Evolutionary conservation across 2,329 filamentous ascomycete species (phyloP).

Genomic region (Colletotrichum sublineola): DNA sequence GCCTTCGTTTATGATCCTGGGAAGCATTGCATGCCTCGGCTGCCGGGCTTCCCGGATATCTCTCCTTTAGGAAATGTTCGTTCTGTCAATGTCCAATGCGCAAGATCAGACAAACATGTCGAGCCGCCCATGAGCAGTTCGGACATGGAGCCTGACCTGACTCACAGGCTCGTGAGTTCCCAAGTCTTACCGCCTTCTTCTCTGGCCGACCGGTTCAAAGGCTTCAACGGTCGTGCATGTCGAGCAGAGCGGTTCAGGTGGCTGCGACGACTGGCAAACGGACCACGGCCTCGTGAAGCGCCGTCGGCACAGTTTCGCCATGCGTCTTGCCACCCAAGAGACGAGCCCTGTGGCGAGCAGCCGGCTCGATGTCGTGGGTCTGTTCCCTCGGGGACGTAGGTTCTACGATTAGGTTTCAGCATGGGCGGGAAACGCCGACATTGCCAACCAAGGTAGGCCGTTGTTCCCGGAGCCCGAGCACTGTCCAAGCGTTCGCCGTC

Average conservation of each 20-base stretch:
- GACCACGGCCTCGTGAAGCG: neutral
- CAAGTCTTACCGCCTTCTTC: neutral
- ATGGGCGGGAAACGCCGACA: too few species aligned
- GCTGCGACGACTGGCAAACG: neutral
- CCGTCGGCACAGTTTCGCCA: neutral
- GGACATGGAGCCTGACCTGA: neutral
- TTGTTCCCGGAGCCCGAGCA: conserved; percentile 24
- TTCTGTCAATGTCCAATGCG: neutral
- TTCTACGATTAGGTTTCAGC: conserved; percentile 9
- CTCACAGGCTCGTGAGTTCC: neutral
- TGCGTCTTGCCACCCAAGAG: conserved; percentile 6
- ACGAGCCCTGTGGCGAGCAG: neutral
- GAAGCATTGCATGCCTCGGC: neutral
- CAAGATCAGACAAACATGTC: neutral
- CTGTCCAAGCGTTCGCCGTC: conserved; percentile 30
- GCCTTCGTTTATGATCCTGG: too few species aligned
- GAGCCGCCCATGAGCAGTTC: neutral
- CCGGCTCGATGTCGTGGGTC: conserved; percentile 18
- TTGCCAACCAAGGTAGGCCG: conserved; percentile 5
- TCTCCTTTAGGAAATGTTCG: too few species aligned
- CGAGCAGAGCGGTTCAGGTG: neutral
- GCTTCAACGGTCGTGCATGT: conserved; percentile 20
- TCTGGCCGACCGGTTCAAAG: neutral
- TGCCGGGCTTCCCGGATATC: neutral
- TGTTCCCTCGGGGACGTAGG: conserved; percentile 10